phyloP scores from a whole-genome alignment of 2,329 filamentous ascomycete species.

The Aquanectria penicillioides region DNA sequence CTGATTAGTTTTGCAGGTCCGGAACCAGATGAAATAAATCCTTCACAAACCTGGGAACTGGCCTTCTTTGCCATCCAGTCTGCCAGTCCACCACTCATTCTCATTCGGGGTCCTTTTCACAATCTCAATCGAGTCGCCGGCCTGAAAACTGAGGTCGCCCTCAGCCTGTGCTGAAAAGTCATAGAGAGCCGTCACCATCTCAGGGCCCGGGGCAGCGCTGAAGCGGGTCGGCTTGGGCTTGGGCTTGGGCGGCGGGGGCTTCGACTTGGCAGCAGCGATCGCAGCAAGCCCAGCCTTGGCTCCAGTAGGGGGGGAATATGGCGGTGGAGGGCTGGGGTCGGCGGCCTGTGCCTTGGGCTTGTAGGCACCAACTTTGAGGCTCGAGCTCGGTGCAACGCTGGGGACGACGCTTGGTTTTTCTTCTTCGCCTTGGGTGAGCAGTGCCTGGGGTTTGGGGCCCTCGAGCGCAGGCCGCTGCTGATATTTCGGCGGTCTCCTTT shows the following conservation, averaged over 20 bases:
- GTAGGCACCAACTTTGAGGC: constrained; percentile 48
- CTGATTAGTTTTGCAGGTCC: constrained; percentile 35
- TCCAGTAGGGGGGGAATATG: constrained; percentile 67
- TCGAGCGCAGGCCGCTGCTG: constrained; percentile 64
- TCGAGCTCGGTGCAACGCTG: constrained; percentile 29
- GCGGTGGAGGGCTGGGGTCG: constrained; percentile 71
- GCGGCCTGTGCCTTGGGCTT: constrained; percentile 51
- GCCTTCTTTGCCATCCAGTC: constrained; percentile 80
- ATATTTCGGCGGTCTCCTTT: constrained; percentile 68
- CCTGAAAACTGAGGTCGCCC: constrained; percentile 89
- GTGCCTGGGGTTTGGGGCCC: constrained; percentile 57
- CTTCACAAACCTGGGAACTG: constrained; percentile 87
- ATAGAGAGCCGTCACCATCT: constrained; percentile 91
- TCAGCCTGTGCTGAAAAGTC: constrained; percentile 97
- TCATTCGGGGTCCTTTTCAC: constrained; percentile 83
- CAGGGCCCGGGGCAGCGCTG: constrained; percentile 70
- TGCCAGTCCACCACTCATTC: constrained; percentile 98
- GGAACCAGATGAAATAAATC: neutral
- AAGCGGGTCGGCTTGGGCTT: constrained; percentile 83
- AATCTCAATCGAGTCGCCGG: constrained; percentile 92
- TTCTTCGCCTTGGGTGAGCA: constrained; percentile 62
- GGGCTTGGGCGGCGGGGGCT: constrained; percentile 73
- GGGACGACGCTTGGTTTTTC: constrained; percentile 34
- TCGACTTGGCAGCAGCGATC: constrained; percentile 67
- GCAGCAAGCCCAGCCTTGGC: constrained; percentile 55